Conservation (phyloP, 1,139 yeast species). For the Sugiyamaella neomexicana region DNA sequence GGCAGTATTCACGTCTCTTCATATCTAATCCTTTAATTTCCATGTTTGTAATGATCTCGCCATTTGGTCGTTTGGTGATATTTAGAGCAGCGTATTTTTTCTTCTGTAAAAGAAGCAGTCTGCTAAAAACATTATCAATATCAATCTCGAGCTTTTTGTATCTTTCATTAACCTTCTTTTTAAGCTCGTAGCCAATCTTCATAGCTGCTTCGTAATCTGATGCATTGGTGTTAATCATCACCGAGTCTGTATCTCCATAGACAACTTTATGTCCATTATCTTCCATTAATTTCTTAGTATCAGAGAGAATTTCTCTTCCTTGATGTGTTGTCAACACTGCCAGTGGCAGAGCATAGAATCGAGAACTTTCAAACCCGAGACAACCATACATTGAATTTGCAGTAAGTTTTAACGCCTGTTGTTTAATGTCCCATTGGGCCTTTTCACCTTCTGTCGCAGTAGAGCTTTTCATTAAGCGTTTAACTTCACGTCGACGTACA, state of each 20-base stretch:
- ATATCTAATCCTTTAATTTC: conserved; percentile 97
- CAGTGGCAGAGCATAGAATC: conserved; percentile 93
- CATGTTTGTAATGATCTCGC: conserved; percentile 53
- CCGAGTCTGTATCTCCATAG: conserved; percentile 99
- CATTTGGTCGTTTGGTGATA: conserved; percentile 48
- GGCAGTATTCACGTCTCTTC: conserved; percentile 96
- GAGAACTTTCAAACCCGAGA: conserved; percentile 85
- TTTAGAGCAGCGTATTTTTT: conserved; percentile 96
- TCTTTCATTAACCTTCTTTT: conserved; percentile 80
- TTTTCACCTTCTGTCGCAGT: conserved; percentile 62
- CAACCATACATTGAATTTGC: conserved; percentile 99
- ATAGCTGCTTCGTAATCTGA: conserved; percentile 70
- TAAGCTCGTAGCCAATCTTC: conserved; percentile 81
- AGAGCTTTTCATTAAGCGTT: conserved; percentile 77
- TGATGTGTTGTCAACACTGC: conserved; percentile 95
- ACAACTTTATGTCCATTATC: conserved; percentile 78
- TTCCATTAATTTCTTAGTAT: conserved; percentile 91
- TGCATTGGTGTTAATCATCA: conserved; percentile 93
- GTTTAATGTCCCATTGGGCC: conserved; percentile 79
- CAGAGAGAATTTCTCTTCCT: conserved; percentile 94
- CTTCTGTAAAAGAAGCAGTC: conserved; percentile 86
- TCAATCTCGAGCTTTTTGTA: conserved; percentile 89
- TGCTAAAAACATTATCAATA: conserved; percentile 87
- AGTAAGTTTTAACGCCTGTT: conserved; percentile 92
- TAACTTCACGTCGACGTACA: conserved; percentile 89